phyloP scores from a whole-genome alignment of 257 asterid species.

The Eustoma russellianum region DNA sequence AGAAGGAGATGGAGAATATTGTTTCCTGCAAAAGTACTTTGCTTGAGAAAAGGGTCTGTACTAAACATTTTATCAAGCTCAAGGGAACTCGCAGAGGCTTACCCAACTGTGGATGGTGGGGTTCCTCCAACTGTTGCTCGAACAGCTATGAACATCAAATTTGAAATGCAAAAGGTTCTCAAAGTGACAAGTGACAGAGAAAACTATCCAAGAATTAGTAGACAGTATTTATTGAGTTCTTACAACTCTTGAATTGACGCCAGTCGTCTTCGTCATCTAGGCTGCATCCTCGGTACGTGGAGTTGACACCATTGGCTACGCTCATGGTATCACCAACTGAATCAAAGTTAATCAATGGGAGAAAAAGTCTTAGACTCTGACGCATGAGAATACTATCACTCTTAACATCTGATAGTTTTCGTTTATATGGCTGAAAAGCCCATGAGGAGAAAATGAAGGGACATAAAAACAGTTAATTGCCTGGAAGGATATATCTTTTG shows the following conservation, averaged over 20 bases:
- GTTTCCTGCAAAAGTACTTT: constrained; percentile 31
- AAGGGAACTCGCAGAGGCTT: constrained; percentile 9
- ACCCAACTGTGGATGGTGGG: constrained; percentile 51
- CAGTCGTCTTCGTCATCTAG: constrained; percentile 60
- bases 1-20: constrained; percentile 43
- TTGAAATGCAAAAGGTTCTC: not conserved
- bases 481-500: constrained; percentile 83
- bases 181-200: not conserved
- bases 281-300: constrained; percentile 56
- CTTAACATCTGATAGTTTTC: no score
- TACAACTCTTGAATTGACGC: constrained; percentile 73
- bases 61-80: not conserved
- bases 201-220: not conserved
- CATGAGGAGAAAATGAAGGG: constrained; percentile 5
- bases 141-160: constrained; percentile 35
- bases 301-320: constrained; percentile 38
- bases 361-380: not conserved
- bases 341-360: not conserved
- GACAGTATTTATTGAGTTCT: not conserved
- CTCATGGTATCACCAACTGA: constrained; percentile 71
- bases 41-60: no score
- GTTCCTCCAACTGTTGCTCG: constrained; percentile 61
- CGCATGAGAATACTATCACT: not conserved
- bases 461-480: constrained; percentile 19
- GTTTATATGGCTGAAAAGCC: not conserved